Evolutionary conservation across 768 basidiomycete genomes (phyloP).

Genomic region (Pleurotus pulmonarius): DNA sequence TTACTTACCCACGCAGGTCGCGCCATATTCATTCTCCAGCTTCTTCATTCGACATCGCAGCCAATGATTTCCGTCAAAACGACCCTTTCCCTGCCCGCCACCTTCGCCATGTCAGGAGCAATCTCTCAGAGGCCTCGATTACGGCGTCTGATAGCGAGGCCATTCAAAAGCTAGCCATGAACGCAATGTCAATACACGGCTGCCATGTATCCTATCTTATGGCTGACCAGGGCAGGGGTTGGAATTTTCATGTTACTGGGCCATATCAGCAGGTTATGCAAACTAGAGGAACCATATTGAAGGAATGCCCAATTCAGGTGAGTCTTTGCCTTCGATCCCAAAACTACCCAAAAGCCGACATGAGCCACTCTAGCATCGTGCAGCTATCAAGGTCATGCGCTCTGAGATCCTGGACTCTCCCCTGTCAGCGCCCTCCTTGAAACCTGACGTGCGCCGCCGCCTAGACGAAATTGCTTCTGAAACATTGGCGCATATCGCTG

Average conservation of each 20-base stretch:
- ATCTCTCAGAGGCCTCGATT: constrained; percentile 32
- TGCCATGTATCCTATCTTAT: constrained; percentile 80
- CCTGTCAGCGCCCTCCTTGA: constrained; percentile 73
- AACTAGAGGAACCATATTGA: constrained; percentile 82
- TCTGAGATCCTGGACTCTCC: constrained; percentile 90
- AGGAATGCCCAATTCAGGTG: constrained; percentile 86
- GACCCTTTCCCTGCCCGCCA: constrained; percentile 33
- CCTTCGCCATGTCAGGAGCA: constrained; percentile 31
- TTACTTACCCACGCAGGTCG: constrained; percentile 84
- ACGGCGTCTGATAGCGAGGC: constrained; percentile 55
- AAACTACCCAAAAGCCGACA: no score
- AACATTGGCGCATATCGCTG: constrained; percentile 90
- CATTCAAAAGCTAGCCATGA: constrained; percentile 73
- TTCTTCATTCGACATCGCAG: constrained; percentile 61
- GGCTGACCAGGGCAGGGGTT: constrained; percentile 67
- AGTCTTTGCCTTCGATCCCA: constrained; percentile 12
- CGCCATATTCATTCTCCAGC: constrained; percentile 63
- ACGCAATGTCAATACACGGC: constrained; percentile 76
- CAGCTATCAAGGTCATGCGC: constrained; percentile 85
- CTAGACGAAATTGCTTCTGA: constrained; percentile 94
- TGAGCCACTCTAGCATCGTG: constrained; percentile 56
- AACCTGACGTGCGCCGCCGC: constrained; percentile 74
- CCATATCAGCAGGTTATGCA: constrained; percentile 91
- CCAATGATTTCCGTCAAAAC: constrained; percentile 37
- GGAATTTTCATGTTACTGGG: constrained; percentile 91